phyloP scores from a whole-genome alignment of 1,284 basidiomycete genomes.

The Sparassis latifolia region DNA sequence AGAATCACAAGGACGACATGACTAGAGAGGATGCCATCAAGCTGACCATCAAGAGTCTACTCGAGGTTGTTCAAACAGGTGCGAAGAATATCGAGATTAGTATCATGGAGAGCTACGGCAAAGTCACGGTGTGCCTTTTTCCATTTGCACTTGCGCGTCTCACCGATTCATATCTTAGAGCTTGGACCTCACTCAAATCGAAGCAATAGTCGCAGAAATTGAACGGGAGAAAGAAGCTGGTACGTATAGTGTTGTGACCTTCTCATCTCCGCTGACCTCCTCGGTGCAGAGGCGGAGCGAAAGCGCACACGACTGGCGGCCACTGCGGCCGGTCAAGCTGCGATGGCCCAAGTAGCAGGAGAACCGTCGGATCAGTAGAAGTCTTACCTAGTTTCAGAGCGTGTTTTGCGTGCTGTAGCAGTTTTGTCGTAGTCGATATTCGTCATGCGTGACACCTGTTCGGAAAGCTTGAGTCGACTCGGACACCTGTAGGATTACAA shows the following conservation, averaged over 20 bases:
- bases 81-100: constrained; percentile 99
- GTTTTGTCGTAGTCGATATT: no score
- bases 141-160: not conserved
- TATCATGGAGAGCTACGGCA: constrained; percentile 91
- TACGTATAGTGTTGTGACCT: constrained; percentile 28
- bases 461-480: no score
- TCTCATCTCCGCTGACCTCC: constrained; percentile 1
- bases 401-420: no score
- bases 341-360: constrained; percentile 60
- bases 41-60: constrained; percentile 89
- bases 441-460: no score
- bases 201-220: constrained; percentile 85
- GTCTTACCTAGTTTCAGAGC: not conserved
- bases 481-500: no score
- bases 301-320: constrained; percentile 75
- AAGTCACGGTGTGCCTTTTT: constrained; percentile 67
- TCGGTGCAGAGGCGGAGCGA: constrained; percentile 71
- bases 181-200: constrained; percentile 81
- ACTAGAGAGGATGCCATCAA: constrained; percentile 89
- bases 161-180: constrained; percentile 43
- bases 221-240: constrained; percentile 95
- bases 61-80: constrained; percentile 98
- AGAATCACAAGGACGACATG: constrained; percentile 94
- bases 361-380: constrained; percentile 20
- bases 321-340: constrained; percentile 78